Conservation (phyloP, 257 asterid genomes). For the Solanum dulcamara region DNA sequence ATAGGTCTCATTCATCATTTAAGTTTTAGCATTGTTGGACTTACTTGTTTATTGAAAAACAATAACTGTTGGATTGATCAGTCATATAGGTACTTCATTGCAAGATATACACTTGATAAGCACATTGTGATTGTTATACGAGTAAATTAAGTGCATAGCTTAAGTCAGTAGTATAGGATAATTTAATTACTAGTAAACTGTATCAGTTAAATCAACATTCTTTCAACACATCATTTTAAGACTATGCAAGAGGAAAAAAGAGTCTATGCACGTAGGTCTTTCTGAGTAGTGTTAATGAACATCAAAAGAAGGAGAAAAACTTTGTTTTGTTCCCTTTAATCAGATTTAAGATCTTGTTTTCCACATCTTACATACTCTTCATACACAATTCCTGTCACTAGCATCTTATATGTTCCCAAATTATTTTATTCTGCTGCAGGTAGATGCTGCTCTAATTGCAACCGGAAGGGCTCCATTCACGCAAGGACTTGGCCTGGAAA, state of each 20-base stretch:
- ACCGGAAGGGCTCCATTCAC: constrained; percentile 98
- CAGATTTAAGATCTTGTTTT: not conserved
- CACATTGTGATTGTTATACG: not conserved
- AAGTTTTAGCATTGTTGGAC: not conserved
- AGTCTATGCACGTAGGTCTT: not conserved
- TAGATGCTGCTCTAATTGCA: constrained; percentile 97
- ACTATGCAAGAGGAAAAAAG: not conserved
- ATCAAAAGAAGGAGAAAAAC: not conserved
- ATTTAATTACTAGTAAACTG: not conserved
- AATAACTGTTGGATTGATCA: not conserved
- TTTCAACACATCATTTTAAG: not conserved
- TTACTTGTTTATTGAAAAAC: not conserved
- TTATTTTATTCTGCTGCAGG: constrained; percentile 32
- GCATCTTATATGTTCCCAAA: not conserved
- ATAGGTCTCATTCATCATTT: not conserved
- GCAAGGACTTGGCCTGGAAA: constrained; percentile 91
- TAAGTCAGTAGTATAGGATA: not conserved
- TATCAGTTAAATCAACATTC: not conserved
- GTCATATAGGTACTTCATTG: not conserved
- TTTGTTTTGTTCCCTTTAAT: not conserved
- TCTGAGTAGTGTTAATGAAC: not conserved
- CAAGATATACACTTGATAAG: not conserved
- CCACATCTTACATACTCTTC: not conserved
- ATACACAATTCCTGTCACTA: not conserved
- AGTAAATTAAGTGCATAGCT: not conserved